Base-by-base conservation (phyloP, 257 asterid genomes). In the Solanum chmielewskii region DNA sequence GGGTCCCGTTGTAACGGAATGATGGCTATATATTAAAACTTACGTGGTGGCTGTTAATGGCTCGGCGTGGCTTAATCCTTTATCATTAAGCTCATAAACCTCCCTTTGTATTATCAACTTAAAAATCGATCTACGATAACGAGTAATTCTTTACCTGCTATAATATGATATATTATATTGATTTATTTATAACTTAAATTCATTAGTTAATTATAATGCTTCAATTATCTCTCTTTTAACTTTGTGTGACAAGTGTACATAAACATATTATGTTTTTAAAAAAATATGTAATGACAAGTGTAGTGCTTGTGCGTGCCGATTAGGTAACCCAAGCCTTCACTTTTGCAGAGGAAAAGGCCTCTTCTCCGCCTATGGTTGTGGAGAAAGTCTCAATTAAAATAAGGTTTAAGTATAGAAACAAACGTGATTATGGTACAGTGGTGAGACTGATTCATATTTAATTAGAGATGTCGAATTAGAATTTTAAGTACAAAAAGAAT, bases 281-380 rank as follows among this genome's bases (percentile, higher is more conserved):
- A 73, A 41, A 18, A 2, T 16, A 29, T 76, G 69, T 83, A 83
- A 10, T 37, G 23, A 60, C 39, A 39, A 85, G 90, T 84, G 88
- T 88, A 85, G 90, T 86, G 90, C 91, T 89, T 90, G 86, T 90
- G 94, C 93, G 92, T 91, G 93, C 92, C 89, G 93, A 86, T 88
- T 25, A 64, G 92, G 89, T 87, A 88, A 92, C 88, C 92, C 87
- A 86, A 80, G 29, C 86, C 94, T 82, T 88, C 91, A 90, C 93
- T 90, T 88, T 88, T 88, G 90, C 91, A 89, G 82, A 62, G 88
- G 23, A n/a, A 4, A 44, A n/a, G 85, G 83, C 52, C 71, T 45
- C 15, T 87, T 87, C 88, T 60, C 78, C 41, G 87, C 88, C 90
- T 60, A n/a, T 86, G 84, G 85, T 80, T 87, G 39, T 23, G 87